These are phyloP conservation scores for Fusarium protoensiforme DNA, from an alignment of 2,329 filamentous ascomycete genomes.

Conservation along the genomic window DNA sequence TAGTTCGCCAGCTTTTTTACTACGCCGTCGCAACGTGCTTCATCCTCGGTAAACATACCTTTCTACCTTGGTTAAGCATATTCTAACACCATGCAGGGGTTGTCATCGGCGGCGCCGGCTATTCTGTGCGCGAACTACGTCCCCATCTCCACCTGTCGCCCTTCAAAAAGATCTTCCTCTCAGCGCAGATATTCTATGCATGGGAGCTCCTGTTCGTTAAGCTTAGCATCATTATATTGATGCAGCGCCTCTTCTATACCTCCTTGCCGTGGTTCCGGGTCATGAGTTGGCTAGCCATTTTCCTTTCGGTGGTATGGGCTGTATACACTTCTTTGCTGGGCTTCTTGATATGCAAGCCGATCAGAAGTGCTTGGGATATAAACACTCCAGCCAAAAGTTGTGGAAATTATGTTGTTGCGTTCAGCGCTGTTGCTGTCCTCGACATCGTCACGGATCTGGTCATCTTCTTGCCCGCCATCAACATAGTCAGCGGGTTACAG, in stretches of 20 bases:
- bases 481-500: background rate
- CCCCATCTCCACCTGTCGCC: background rate
- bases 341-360: background rate
- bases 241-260: conserved; percentile 16
- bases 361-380: background rate
- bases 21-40: background rate
- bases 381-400: background rate
- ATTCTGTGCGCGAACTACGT: background rate
- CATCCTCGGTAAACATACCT: background rate
- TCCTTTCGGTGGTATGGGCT: background rate
- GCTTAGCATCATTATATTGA: conserved; percentile 15
- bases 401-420: background rate
- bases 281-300: background rate
- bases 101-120: background rate
- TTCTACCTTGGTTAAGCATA: background rate
- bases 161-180: background rate
- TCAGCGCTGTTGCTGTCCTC: background rate
- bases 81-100: background rate
- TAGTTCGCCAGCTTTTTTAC: background rate
- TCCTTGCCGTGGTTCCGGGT: background rate
- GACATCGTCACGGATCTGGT: background rate
- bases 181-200: background rate
- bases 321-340: background rate
- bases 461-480: background rate
- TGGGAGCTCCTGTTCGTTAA: conserved; percentile 1